A percentile compares a stretch with the other conserved stretches of the same genome.
Conservation (phyloP, 2,329 filamentous ascomycete species). For the Aspergillus aculeatinus region DNA sequence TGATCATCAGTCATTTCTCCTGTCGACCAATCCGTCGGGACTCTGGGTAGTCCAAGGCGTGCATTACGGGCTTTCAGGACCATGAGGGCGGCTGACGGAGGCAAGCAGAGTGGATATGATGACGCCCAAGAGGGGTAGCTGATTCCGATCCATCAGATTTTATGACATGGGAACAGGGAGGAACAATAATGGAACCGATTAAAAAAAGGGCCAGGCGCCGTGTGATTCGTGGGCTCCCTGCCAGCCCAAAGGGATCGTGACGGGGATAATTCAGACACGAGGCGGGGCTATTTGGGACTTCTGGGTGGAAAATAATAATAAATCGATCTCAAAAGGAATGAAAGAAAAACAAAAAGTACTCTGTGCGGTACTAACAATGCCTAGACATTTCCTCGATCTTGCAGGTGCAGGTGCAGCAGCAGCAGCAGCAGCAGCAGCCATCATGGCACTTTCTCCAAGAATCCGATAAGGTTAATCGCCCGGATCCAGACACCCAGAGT, state of each 20-base stretch:
- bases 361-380: too few species aligned
- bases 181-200: slow-evolving; percentile 7
- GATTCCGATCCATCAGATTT: slow-evolving; percentile 6
- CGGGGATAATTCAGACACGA: slow-evolving; percentile 7
- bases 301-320: not conserved
- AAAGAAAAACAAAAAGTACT: not conserved
- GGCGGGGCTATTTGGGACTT: slow-evolving; percentile 7
- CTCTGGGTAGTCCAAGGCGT: not conserved
- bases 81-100: not conserved
- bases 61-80: not conserved
- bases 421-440: not conserved
- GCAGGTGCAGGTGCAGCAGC: not conserved
- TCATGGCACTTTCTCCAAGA: not conserved
- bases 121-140: not conserved
- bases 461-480: slow-evolving; percentile 4
- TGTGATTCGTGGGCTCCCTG: not conserved
- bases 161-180: slow-evolving; percentile 8
- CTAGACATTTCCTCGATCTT: not conserved
- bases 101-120: not conserved
- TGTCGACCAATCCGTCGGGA: slow-evolving; percentile 5
- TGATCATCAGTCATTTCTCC: slow-evolving; percentile 6
- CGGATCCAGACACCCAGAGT: not conserved
- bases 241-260: not conserved
- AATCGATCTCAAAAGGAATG: not conserved
- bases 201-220: slow-evolving; percentile 6